Evolutionary conservation across 2,329 filamentous ascomycete genomes (phyloP), one percentile per base, ranked within the genome.

Genomic region (Parastagonospora nodorum): DNA sequence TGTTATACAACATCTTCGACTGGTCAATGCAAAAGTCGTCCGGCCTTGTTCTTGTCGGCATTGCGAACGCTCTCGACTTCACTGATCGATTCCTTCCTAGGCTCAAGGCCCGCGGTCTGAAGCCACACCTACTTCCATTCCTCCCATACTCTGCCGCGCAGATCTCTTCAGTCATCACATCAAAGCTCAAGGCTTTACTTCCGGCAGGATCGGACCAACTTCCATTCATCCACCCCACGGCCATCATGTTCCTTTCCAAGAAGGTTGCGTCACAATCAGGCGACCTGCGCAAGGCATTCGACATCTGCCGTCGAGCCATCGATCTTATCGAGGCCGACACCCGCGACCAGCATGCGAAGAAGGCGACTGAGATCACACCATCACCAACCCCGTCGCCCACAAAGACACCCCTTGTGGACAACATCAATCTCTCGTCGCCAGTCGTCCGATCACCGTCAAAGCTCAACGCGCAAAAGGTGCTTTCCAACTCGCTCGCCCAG

Each of bases 221-320:
- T 3, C 94, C 94, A 0, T 96, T 97, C 67, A 85, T 99, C 51
- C 93, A 97, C 66, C 93, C 93, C 1, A 90, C 91, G 10, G 94
- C 94, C 14, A 92, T 99, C 61, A 90, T 95, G 66, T 86, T 99
- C 38, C 96, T 93, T 71, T 89, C 94, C 7, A 90, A 94, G 72
- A 99, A 97, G 72, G 90, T 99, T 12, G 89, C 94, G 4, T 91
- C 89, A 46, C 93, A 97, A 71, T 96, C 91, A 0, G 94, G 94
- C 37, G 94, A 99, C 72, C 75, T 99, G 42, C 89, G 94, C 53
- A 96, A 96, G 74, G 93, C 92, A 0, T 97, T 97, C 66, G 93
- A 97, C 73, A 90, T 99, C 52, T 92, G 93, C 72, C 88, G 91
- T 40, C 86, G 91, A 46, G 91, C 92, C 3, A 86, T 99, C 48